Evolutionary conservation across 805 yeast genomes (phyloP).

Genomic region (Ascoidea tarda): DNA sequence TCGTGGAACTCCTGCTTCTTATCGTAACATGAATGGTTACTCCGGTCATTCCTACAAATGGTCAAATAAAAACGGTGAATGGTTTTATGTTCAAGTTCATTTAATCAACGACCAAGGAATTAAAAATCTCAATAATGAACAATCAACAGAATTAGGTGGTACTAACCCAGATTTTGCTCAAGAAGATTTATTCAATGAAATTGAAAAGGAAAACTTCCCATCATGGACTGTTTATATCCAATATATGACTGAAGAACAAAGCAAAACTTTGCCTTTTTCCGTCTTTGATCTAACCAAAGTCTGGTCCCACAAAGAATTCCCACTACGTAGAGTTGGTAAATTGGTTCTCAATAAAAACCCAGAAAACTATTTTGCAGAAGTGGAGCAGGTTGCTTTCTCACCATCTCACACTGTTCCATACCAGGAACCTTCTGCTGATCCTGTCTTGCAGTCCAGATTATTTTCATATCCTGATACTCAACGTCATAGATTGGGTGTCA

Average conservation of each 20-base stretch:
- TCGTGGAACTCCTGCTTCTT: constrained; percentile 70
- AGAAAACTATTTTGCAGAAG: constrained; percentile 74
- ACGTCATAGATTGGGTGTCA: constrained; percentile 62
- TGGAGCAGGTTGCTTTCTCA: constrained; percentile 76
- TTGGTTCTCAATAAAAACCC: constrained; percentile 73
- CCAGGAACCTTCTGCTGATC: constrained; percentile 72
- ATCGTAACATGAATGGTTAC: constrained; percentile 72
- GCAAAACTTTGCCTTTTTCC: constrained; percentile 61
- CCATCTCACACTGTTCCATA: constrained; percentile 81
- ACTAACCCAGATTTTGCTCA: constrained; percentile 75
- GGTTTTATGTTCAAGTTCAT: constrained; percentile 72
- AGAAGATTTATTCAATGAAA: constrained; percentile 65
- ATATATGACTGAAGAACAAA: constrained; percentile 75
- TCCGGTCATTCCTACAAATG: constrained; percentile 79
- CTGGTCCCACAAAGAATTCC: constrained; percentile 83
- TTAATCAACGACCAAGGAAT: constrained; percentile 52
- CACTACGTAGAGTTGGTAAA: constrained; percentile 76
- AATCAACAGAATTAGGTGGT: constrained; percentile 56
- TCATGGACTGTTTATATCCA: constrained; percentile 80
- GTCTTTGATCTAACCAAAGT: constrained; percentile 86
- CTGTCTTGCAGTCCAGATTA: constrained; percentile 69
- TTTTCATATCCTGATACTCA: constrained; percentile 80
- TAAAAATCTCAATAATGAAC: constrained; percentile 40
- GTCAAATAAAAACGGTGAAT: constrained; percentile 61
- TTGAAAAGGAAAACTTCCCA: constrained; percentile 66